Evolutionary conservation across 2,329 filamentous ascomycete genomes (phyloP).

Genomic region (Albifimbria verrucaria): DNA sequence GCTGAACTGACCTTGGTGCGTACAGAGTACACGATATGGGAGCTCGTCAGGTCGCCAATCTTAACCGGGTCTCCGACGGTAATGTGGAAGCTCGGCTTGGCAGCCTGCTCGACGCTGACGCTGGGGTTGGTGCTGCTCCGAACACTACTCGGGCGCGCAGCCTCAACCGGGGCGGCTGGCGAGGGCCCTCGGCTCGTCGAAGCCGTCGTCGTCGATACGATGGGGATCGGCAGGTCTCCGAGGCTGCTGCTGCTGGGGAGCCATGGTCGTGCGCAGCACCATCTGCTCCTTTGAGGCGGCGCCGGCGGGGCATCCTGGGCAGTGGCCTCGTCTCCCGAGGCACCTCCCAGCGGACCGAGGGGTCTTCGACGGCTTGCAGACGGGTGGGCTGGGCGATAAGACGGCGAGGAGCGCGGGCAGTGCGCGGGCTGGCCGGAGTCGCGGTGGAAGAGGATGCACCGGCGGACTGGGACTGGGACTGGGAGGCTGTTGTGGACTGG

Average conservation of each 20-base stretch:
- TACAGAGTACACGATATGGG: slow-evolving; percentile 96
- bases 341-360: slow-evolving; percentile 71
- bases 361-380: slow-evolving; percentile 74
- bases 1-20: slow-evolving; percentile 69
- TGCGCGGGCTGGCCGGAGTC: slow-evolving; percentile 31
- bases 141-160: slow-evolving; percentile 49
- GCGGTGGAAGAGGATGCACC: slow-evolving; percentile 24
- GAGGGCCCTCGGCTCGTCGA: slow-evolving; percentile 49
- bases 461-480: slow-evolving; percentile 20
- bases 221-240: slow-evolving; percentile 54
- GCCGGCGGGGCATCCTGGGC: slow-evolving; percentile 58
- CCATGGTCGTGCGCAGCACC: slow-evolving; percentile 57
- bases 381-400: slow-evolving; percentile 73
- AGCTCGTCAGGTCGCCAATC: slow-evolving; percentile 93
- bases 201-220: slow-evolving; percentile 69
- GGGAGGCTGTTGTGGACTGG: slow-evolving; percentile 23
- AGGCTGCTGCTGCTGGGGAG: slow-evolving; percentile 35
- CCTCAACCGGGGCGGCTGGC: slow-evolving; percentile 66
- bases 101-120: slow-evolving; percentile 86
- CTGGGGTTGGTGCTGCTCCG: slow-evolving; percentile 64
- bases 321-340: slow-evolving; percentile 49
- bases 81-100: slow-evolving; percentile 88
- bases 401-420: slow-evolving; percentile 53
- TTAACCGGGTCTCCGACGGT: slow-evolving; percentile 95
- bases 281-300: slow-evolving; percentile 66